Percentiles rank a stretch among this genome's conserved stretches.
These are phyloP conservation scores for Hymenoscyphus fraxineus DNA, from an alignment of 2,329 filamentous ascomycete genomes.

Conservation along the genomic window DNA sequence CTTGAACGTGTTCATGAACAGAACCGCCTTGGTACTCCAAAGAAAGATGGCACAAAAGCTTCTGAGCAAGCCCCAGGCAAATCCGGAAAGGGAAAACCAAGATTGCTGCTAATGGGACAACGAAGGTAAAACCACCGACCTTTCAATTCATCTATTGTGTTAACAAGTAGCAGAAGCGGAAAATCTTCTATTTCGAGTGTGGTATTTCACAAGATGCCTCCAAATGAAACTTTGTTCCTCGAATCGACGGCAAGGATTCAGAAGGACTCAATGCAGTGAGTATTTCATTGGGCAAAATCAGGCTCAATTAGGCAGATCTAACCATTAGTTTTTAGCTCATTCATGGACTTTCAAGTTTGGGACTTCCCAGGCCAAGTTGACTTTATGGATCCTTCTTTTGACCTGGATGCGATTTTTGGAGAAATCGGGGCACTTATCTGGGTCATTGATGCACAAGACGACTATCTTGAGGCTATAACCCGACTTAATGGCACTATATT, in stretches of 20 bases:
- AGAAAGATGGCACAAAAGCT: constrained; percentile 44
- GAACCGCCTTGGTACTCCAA: constrained; percentile 51
- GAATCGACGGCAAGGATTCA: constrained; percentile 93
- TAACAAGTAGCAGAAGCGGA: constrained; percentile 65
- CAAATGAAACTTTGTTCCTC: constrained; percentile 91
- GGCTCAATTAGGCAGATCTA: constrained; percentile 9
- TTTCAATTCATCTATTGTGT: constrained; percentile 7
- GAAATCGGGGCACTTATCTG: constrained; percentile 93
- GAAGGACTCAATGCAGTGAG: constrained; percentile 92
- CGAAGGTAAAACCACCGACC: constrained; percentile 61
- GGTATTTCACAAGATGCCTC: constrained; percentile 97
- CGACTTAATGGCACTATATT: constrained; percentile 86
- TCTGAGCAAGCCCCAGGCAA: constrained; percentile 44
- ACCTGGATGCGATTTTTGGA: constrained; percentile 90
- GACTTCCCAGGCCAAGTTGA: constrained; percentile 95
- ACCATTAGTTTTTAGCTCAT: constrained; percentile 60
- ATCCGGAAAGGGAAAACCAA: constrained; percentile 65
- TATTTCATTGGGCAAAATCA: constrained; percentile 18
- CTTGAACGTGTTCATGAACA: constrained; percentile 60
- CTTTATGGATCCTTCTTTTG: constrained; percentile 83
- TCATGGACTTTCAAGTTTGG: constrained; percentile 99
- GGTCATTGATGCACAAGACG: constrained; percentile 98
- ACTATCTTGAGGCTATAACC: constrained; percentile 88
- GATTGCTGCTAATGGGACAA: constrained; percentile 90
- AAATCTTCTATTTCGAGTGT: constrained; percentile 98